Percentiles rank a stretch among this genome's conserved stretches.
Evolutionary conservation across 495 filamentous ascomycete genomes (phyloP).

Genomic region (Xylaria grammica): DNA sequence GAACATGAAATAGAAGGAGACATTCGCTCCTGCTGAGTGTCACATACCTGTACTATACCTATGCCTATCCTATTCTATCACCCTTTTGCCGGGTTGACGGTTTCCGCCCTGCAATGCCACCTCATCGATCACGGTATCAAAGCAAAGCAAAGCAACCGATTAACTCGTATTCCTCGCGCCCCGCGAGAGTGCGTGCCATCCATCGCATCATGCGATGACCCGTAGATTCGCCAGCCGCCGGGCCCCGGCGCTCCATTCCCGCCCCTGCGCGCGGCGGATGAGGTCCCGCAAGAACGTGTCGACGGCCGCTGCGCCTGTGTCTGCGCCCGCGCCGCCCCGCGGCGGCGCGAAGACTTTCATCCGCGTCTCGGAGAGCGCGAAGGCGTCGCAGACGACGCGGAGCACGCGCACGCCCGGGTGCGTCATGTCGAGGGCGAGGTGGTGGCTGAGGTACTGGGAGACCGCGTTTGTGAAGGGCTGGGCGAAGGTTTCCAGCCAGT

Average conservation of each 20-base stretch:
- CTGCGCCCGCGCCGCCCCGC: neutral
- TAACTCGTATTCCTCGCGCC: no score
- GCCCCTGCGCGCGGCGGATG: slow-evolving; percentile 25
- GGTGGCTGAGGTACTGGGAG: slow-evolving; percentile 44
- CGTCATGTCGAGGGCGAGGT: slow-evolving; percentile 49
- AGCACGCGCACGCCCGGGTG: slow-evolving; percentile 49
- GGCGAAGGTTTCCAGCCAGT: slow-evolving; percentile 1
- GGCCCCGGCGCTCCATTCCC: slow-evolving; percentile 21
- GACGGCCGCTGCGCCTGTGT: slow-evolving; percentile 12
- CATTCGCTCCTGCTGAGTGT: no score
- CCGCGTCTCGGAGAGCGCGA: slow-evolving; percentile 48
- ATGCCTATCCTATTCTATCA: no score
- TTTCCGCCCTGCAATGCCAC: no score
- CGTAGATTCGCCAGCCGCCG: slow-evolving; percentile 1
- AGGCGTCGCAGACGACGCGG: slow-evolving; percentile 52
- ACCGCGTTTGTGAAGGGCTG: slow-evolving; percentile 53
- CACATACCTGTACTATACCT: no score
- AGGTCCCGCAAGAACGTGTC: slow-evolving; percentile 30
- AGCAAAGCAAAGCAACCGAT: no score
- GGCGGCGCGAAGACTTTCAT: slow-evolving; percentile 47
- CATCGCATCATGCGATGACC: neutral
- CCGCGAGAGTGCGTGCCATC: no score
- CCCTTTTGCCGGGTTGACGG: no score
- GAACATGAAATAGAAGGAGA: no score
- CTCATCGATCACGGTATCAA: no score